Evolutionary conservation across 257 asterid genomes (phyloP).

Genomic region (Solanum piurae): DNA sequence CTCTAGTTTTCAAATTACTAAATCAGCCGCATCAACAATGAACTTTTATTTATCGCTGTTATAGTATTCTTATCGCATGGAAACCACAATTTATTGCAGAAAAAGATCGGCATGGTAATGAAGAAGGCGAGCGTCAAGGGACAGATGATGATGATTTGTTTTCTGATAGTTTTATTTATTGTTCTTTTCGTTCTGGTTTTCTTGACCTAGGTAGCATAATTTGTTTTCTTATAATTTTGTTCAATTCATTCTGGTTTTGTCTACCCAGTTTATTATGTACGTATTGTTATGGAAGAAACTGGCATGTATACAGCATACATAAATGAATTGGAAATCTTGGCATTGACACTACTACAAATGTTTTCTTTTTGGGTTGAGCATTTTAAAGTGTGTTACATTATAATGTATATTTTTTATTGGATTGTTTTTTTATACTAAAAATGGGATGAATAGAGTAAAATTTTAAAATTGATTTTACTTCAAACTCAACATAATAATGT

Average conservation of each 20-base stretch:
- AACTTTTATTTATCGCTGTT: background rate
- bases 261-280: background rate
- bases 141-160: slow-evolving; percentile 81
- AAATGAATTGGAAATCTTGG: background rate
- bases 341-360: background rate
- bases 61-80: background rate
- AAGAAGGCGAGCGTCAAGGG: slow-evolving; percentile 96
- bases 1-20: background rate
- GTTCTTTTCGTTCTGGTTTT: slow-evolving; percentile 80
- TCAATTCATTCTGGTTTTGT: background rate
- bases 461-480: background rate
- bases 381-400: background rate
- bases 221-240: background rate
- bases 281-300: background rate
- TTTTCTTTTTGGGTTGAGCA: background rate
- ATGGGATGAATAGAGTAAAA: background rate
- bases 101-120: slow-evolving; percentile 87
- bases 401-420: background rate
- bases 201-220: slow-evolving; percentile 33
- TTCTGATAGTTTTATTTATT: slow-evolving; percentile 63
- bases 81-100: slow-evolving; percentile 32
- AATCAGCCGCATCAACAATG: background rate
- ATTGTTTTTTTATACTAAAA: background rate
- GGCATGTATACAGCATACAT: background rate
- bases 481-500: background rate